phyloP scores from a whole-genome alignment of 2,329 filamentous ascomycete genomes.

The Ceratocystis harringtonii region DNA sequence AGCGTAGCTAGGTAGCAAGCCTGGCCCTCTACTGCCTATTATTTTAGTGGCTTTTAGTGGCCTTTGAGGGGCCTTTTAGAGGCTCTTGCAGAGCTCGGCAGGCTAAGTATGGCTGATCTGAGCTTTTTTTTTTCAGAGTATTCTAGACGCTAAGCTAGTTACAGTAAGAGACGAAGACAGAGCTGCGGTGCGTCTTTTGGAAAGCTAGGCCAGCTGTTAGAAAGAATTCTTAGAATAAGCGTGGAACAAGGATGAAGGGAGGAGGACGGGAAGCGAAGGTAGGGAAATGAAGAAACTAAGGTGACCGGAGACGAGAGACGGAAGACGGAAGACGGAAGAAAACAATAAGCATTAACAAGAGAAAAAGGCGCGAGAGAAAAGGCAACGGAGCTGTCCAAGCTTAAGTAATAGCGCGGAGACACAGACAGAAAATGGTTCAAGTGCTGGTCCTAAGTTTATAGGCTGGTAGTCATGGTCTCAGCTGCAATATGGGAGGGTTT shows the following conservation, averaged over 20 bases:
- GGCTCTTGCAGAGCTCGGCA: not conserved
- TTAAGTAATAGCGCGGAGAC: not conserved
- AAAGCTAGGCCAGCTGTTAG: not conserved
- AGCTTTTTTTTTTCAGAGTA: not conserved
- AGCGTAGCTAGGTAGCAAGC: not conserved
- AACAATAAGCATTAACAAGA: not conserved
- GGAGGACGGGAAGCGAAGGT: not conserved
- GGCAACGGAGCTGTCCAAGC: not conserved
- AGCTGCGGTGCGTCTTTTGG: not conserved
- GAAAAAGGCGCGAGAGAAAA: not conserved
- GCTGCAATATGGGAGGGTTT: not conserved
- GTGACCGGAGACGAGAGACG: not conserved
- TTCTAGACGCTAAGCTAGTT: not conserved
- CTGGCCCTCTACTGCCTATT: not conserved
- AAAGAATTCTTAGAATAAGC: not conserved
- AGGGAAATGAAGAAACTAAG: not conserved
- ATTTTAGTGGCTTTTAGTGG: not conserved
- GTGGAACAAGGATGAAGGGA: not conserved
- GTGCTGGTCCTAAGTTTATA: not conserved
- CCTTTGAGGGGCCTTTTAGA: not conserved
- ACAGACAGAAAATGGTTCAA: not conserved
- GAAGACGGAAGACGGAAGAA: not conserved
- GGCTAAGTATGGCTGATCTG: not conserved
- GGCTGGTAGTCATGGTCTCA: not conserved
- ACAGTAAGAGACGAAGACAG: not conserved